Base-by-base conservation (phyloP, 805 yeast genomes). In the Dipodascus albidus region DNA sequence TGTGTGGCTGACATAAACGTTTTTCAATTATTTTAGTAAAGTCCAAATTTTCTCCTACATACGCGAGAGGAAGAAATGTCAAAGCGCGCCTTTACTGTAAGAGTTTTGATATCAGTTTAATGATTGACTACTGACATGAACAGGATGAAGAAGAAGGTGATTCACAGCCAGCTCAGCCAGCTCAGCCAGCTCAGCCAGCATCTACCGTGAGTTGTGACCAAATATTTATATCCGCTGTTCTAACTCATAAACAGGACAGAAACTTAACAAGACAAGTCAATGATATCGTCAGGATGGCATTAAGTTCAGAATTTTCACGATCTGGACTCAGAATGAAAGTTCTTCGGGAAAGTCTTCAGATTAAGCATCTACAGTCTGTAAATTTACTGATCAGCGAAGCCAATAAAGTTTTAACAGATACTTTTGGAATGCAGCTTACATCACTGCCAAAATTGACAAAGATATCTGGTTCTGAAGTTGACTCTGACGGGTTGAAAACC, bases 351-450 rank as follows among this genome's bases (percentile, higher is more conserved):
- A 17, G 17, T 38, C 20, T 38, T 6, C 17, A 38, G 20, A 17
- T 38, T 8, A 38, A 38, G n/a, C 9, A 19, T 14, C 33, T 27
- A 11, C 20, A 14, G 17, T n/a, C 20, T 38, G 20, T 38, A 6
- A 14, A 14, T 14, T 19, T 14, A 6, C 44, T 53, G 1, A 9
- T 51, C 50, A 33, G 19, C 15, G 47, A 20, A n/a, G 53, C 53
- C 3, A 52, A 53, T 23, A 23, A 33, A 8, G 33, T 20, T 4
- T 27, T 53, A 9, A 9, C 23, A n/a, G 50, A 22, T n/a, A 38
- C 11, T 6, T 53, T 53, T 50, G 55, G 55, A 2, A 38, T 53
- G 50, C 53, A 53, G 42, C 33, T 53, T 2, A 20, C 9, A 22
- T 19, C 50, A 2, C 24, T 51, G 22, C 53, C 53, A 9, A 48